Base-by-base conservation (phyloP, 1,284 basidiomycete species). In the Phenoliferia sp. region DNA sequence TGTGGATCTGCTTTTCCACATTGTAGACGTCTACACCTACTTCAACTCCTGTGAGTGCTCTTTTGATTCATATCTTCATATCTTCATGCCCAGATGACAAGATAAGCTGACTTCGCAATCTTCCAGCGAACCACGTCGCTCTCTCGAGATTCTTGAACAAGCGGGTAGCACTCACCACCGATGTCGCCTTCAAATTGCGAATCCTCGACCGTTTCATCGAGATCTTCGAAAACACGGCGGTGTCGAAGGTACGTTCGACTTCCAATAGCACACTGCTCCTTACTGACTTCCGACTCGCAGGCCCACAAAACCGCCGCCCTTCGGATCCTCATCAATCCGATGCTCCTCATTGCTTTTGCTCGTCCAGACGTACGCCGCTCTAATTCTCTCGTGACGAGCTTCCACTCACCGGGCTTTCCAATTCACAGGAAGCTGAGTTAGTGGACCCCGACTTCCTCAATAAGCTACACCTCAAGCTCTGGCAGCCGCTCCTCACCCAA, bases 71-170 rank as follows among this genome's bases (percentile, higher is more conserved):
- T n/a, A n/a, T n/a, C n/a, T n/a, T n/a, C n/a, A n/a, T n/a, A n/a
- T n/a, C n/a, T n/a, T n/a, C n/a, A n/a, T n/a, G n/a, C n/a, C n/a
- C n/a, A n/a, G n/a, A n/a, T n/a, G n/a, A n/a, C n/a, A n/a, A n/a
- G n/a, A n/a, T n/a, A n/a, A n/a, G n/a, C n/a, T n/a, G n/a, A n/a
- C n/a, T n/a, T n/a, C n/a, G n/a, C n/a, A n/a, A n/a, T n/a, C n/a
- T n/a, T n/a, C n/a, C 90, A 3, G 86, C 94, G 77, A 94, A 99
- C 77, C 82, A 92, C 52, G 86, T 91, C 33, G 85, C 83, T 61
- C 82, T 90, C n/a, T 88, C 90, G 0, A 87, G 89, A 69, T 98
- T 98, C 82, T 85, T 99, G 26, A 95, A 95, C 78, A 82, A 85
- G 35, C 90, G 92, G 73, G 88, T 96, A 39, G 90, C 93, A 6